A percentile compares a stretch with the other conserved stretches of the same genome.
phyloP scores from a whole-genome alignment of 129 eudicot genomes.

The Helianthus annuus region DNA sequence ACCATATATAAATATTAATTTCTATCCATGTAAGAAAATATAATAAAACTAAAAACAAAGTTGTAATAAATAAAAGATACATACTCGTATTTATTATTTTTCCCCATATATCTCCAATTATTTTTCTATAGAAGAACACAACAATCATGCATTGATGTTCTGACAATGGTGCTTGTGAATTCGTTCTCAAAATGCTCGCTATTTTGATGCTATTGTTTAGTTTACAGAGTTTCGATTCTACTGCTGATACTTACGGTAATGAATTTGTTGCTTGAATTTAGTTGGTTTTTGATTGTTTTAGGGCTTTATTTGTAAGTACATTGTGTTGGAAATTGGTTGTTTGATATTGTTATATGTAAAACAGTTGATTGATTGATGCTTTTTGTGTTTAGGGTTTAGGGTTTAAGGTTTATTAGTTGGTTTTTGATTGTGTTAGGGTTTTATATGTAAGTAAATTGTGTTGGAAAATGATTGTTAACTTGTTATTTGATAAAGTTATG shows the following conservation, averaged over 20 bases:
- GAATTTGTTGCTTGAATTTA: not conserved
- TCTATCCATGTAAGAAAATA: too few species aligned
- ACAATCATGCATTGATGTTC: not conserved
- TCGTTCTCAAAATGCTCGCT: conserved; percentile 42
- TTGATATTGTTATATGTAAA: not conserved
- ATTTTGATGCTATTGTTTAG: conserved; percentile 38
- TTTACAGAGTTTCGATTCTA: conserved; percentile 45
- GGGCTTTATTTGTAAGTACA: conserved; percentile 12
- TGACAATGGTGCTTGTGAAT: conserved; percentile 45
- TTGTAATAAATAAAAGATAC: too few species aligned
- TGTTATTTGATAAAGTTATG: not conserved
- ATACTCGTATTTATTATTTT: too few species aligned
- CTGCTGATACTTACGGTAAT: conserved; percentile 45
- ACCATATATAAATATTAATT: too few species aligned
- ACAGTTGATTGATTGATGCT: conserved; percentile 11
- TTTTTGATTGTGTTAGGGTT: conserved; percentile 5
- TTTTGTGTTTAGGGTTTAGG: too few species aligned
- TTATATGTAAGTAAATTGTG: not conserved
- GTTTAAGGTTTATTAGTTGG: not conserved
- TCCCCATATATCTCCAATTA: too few species aligned
- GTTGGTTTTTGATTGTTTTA: not conserved
- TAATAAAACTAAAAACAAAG: too few species aligned
- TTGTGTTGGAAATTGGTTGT: not conserved
- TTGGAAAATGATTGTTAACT: not conserved
- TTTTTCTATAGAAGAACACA: too few species aligned